A percentile compares a stretch with the other conserved stretches of the same genome.
Conservation (phyloP, 306 rosid species). For the Gillenia trifoliata region DNA sequence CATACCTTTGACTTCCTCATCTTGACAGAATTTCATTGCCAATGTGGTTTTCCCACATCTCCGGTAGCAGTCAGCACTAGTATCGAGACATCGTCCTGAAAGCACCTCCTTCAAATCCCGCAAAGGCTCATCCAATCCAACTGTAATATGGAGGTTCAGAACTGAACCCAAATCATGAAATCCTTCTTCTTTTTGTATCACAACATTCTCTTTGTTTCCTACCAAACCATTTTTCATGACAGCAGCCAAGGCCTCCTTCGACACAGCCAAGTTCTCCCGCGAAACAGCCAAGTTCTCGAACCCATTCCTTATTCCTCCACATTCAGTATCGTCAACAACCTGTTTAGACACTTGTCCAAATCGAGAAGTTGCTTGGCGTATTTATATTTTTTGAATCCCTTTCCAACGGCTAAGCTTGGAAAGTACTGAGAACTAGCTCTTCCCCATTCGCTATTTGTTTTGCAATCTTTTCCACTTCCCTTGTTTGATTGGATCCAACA, state of each 20-base stretch:
- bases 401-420: constrained; percentile 30
- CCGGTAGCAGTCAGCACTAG: constrained; percentile 39
- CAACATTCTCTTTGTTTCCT: background rate
- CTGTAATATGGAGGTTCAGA: constrained; percentile 40
- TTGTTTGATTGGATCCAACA: constrained; percentile 19
- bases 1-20: constrained; percentile 45
- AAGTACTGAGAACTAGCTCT: constrained; percentile 29
- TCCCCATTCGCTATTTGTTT: constrained; percentile 18
- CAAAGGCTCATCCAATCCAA: constrained; percentile 50
- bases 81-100: constrained; percentile 11
- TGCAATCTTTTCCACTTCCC: constrained; percentile 20
- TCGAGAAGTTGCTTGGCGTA: constrained; percentile 29
- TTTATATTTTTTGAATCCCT: background rate
- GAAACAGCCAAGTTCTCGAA: too few species aligned
- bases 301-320: constrained; percentile 12
- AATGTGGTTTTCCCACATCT: constrained; percentile 55
- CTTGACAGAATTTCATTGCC: constrained; percentile 42
- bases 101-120: constrained; percentile 43
- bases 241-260: background rate
- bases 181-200: background rate
- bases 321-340: constrained; percentile 12
- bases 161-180: constrained; percentile 18
- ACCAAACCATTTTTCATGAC: background rate
- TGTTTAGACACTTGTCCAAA: constrained; percentile 21
- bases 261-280: background rate